Conservation (phyloP, 148 eudicot genomes). For the Spergularia marina region DNA sequence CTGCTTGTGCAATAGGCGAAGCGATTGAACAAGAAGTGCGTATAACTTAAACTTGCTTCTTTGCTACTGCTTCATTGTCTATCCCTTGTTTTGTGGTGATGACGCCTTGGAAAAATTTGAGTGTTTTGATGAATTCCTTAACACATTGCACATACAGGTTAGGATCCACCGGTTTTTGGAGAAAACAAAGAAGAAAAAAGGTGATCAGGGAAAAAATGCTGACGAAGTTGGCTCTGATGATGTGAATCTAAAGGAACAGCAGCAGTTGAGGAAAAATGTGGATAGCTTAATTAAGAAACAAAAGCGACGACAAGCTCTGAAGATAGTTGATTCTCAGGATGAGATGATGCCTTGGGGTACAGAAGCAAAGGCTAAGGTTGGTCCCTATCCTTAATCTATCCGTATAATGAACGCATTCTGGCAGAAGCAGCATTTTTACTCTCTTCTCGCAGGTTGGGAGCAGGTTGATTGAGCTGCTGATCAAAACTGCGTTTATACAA, state of each 20-base stretch:
- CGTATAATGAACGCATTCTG: neutral
- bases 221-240: constrained; percentile 38
- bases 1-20: constrained; percentile 78
- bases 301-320: constrained; percentile 57
- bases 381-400: constrained; percentile 2
- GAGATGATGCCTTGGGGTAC: constrained; percentile 67
- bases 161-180: constrained; percentile 68
- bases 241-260: constrained; percentile 42
- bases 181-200: constrained; percentile 62
- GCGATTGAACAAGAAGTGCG: constrained; percentile 94
- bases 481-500: constrained; percentile 81
- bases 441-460: constrained; percentile 71
- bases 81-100: constrained; percentile 1
- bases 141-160: constrained; percentile 38
- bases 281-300: constrained; percentile 73
- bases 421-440: constrained; percentile 12
- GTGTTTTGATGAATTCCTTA: constrained; percentile 5
- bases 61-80: constrained; percentile 1
- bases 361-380: constrained; percentile 81
- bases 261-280: constrained; percentile 50
- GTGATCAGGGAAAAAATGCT: constrained; percentile 19
- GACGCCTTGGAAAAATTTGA: neutral
- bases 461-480: constrained; percentile 73
- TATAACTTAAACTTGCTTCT: constrained; percentile 16
- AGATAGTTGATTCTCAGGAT: constrained; percentile 50